phyloP scores from a whole-genome alignment of 345 rosid species.

The Citrus trifoliata region DNA sequence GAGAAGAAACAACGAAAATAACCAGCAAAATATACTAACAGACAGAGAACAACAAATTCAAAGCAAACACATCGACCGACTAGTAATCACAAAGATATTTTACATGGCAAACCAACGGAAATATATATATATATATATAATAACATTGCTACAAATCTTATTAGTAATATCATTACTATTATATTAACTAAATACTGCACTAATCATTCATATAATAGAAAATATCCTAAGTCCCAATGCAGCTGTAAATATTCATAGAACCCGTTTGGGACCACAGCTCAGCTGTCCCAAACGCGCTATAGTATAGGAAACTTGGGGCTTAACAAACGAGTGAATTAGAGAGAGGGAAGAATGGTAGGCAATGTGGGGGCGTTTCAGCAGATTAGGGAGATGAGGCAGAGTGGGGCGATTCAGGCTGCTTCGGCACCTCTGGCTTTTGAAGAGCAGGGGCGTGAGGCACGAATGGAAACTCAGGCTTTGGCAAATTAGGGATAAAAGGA shows the following conservation, averaged over 20 bases:
- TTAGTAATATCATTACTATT: too few species aligned
- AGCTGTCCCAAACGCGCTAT: too few species aligned
- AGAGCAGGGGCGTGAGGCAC: not conserved
- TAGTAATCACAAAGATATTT: not conserved
- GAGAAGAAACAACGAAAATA: not conserved
- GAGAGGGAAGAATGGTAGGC: not conserved
- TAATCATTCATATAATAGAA: not conserved
- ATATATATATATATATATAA: too few species aligned
- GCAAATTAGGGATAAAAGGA: not conserved
- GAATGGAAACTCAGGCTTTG: not conserved
- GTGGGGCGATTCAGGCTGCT: not conserved
- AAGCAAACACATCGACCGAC: not conserved
- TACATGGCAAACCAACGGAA: not conserved
- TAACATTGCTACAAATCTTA: too few species aligned
- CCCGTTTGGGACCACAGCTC: too few species aligned
- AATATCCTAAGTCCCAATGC: not conserved
- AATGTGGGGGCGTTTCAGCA: not conserved
- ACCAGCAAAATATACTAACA: not conserved
- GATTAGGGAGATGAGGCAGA: not conserved
- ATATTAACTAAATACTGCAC: not conserved
- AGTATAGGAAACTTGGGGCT: slow-evolving; percentile 1
- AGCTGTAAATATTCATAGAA: too few species aligned
- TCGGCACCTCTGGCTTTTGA: not conserved
- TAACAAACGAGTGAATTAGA: not conserved
- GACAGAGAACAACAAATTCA: not conserved